Evolutionary conservation across 2,329 filamentous ascomycete species (phyloP), one percentile per base, ranked within the genome.

Genomic region (Stemphylium lycopersici): DNA sequence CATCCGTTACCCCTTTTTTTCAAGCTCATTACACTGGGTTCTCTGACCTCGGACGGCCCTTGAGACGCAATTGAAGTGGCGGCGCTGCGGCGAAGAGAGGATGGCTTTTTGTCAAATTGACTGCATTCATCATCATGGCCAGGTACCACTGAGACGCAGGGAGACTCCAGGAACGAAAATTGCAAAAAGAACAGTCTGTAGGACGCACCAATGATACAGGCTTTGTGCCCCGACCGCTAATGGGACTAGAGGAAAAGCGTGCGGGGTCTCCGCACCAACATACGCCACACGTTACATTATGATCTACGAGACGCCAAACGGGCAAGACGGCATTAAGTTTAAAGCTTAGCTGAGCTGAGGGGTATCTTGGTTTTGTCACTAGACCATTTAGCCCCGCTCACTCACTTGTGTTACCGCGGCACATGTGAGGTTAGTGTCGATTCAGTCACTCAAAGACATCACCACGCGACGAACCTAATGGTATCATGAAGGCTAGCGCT

Each of bases 201-300:
- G n/a, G 13, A 10, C 18, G 42, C 38, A 36, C 22, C 31, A 47
- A 45, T 46, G 16, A 38, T 42, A 37, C 26, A 34, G 32, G 36
- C 49, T 51, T 37, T 46, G 29, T 16, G 15, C n/a, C 24, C 24
- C 42, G 20, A 40, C 15, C 52, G 3, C 44, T 56, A 49, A 33
- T 38, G 15, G 3, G 11, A 34, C 20, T 18, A 45, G 36, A 26
- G 18, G 18, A 12, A 24, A 32, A 15, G 48, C 48, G 45, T 52
- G 47, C 50, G 56, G 51, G 56, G 58, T 46, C 59, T 56, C 61
- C 40, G 32, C 38, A 41, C 40, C 41, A 45, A 36, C 37, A 33
- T 26, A 31, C 34, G 38, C 37, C 42, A 61, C 36, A 49, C 22
- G 48, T 24, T 41, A 31, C 37, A 24, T 44, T 41, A 48, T 42